phyloP scores from a whole-genome alignment of 108 stramenopile species.

The Epithemia pelagica region DNA sequence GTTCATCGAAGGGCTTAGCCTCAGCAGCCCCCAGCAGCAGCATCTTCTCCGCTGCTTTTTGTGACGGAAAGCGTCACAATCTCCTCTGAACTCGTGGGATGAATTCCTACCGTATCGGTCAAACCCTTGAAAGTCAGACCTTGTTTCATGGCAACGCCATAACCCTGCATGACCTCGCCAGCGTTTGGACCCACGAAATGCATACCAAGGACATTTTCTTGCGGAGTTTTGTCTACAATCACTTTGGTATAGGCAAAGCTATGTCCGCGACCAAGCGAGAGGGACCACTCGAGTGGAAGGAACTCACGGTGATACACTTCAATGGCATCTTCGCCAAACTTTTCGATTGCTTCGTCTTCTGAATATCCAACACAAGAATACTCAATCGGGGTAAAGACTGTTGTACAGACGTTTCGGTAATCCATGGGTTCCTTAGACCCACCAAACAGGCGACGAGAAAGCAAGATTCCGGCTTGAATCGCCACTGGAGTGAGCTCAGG shows the following conservation, averaged over 20 bases:
- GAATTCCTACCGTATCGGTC: conserved; percentile 92
- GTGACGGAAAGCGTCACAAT: conserved; percentile 80
- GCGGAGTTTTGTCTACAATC: conserved; percentile 62
- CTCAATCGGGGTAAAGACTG: conserved; percentile 97
- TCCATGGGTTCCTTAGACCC: conserved; percentile 83
- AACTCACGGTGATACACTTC: conserved; percentile 94
- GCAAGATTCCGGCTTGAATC: conserved; percentile 86
- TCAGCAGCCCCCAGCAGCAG: conserved; percentile 95
- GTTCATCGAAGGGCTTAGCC: conserved; percentile 91
- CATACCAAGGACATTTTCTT: conserved; percentile 86
- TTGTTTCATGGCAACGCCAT: conserved; percentile 86
- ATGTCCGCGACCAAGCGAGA: conserved; percentile 54
- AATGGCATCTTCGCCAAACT: conserved; percentile 73
- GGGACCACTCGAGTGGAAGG: conserved; percentile 91
- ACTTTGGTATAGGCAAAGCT: conserved; percentile 85
- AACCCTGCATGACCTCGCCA: conserved; percentile 96
- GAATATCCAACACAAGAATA: conserved; percentile 91
- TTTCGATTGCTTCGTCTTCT: conserved; percentile 88
- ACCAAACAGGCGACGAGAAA: conserved; percentile 91
- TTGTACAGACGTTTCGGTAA: conserved; percentile 89
- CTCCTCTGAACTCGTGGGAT: conserved; percentile 94
- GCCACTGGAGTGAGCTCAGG: conserved; percentile 98
- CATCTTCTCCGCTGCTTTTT: conserved; percentile 85
- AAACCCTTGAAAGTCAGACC: conserved; percentile 80
- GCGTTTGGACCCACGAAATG: conserved; percentile 97